Conservation (phyloP, 164 flowering plant species). For the Sedum album region DNA sequence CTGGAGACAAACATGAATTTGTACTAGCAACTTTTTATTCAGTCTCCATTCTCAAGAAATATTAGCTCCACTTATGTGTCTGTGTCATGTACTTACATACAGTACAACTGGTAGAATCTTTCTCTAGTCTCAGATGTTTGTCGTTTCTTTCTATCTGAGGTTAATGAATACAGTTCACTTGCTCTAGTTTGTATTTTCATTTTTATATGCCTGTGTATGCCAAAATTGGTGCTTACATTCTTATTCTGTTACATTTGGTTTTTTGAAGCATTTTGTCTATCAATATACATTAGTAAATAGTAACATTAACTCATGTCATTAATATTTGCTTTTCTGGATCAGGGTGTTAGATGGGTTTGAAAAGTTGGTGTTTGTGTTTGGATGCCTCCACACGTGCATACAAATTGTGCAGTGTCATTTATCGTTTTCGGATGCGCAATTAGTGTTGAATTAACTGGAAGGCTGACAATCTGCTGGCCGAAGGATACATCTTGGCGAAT, state of each 20-base stretch:
- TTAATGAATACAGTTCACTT: background rate
- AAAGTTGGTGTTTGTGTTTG: background rate
- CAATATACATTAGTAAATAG: too few species aligned
- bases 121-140: background rate
- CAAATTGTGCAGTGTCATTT: background rate
- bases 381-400: background rate
- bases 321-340: background rate
- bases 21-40: too few species aligned
- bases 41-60: background rate
- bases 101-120: background rate
- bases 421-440: background rate
- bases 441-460: background rate
- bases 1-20: too few species aligned
- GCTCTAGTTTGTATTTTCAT: too few species aligned
- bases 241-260: background rate
- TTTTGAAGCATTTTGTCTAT: background rate
- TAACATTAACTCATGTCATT: background rate
- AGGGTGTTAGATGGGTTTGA: constrained; percentile 1
- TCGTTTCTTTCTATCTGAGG: background rate
- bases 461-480: background rate
- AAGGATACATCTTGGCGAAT: background rate
- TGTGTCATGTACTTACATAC: background rate
- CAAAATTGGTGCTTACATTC: background rate
- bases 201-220: background rate
- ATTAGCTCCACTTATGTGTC: background rate